Evolutionary conservation across 2,329 filamentous ascomycete genomes (phyloP).

Genomic region (Neospermospora avenae): DNA sequence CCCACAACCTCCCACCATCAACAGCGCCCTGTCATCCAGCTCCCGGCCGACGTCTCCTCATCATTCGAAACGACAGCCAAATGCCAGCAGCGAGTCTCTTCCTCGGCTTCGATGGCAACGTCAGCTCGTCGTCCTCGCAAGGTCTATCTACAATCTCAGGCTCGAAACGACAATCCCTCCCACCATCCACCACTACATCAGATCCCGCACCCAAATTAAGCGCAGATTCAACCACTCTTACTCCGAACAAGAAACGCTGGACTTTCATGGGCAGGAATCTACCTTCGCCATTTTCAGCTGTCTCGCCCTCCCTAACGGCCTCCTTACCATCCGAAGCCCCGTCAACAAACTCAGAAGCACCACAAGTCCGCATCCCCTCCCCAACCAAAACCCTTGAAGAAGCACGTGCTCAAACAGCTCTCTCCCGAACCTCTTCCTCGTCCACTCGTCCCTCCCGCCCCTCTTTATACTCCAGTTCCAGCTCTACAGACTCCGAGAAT

Average conservation of each 20-base stretch:
- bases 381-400: conserved; percentile 48
- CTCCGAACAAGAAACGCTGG: conserved; percentile 54
- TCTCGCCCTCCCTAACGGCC: too few relatives aligned
- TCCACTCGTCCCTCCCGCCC: conserved; percentile 21
- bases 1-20: conserved; percentile 49
- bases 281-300: conserved; percentile 40
- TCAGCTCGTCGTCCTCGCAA: conserved; percentile 17
- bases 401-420: conserved; percentile 48
- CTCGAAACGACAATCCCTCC: conserved; percentile 30
- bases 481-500: conserved; percentile 55
- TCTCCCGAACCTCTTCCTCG: conserved; percentile 35
- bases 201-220: conserved; percentile 20
- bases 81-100: conserved; percentile 42
- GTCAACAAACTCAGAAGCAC: not conserved
- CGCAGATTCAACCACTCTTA: conserved; percentile 16
- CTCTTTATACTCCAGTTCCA: conserved; percentile 45
- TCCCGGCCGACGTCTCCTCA: conserved; percentile 64
- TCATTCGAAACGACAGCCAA: conserved; percentile 62
- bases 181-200: conserved; percentile 3
- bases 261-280: conserved; percentile 63
- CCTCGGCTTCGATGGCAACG: conserved; percentile 60
- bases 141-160: conserved; percentile 16
- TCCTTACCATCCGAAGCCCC: conserved; percentile 1
- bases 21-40: conserved; percentile 66
- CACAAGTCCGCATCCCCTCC: conserved; percentile 9